Evolutionary conservation across 257 asterid genomes (phyloP).

Genomic region (Striga asiatica): DNA sequence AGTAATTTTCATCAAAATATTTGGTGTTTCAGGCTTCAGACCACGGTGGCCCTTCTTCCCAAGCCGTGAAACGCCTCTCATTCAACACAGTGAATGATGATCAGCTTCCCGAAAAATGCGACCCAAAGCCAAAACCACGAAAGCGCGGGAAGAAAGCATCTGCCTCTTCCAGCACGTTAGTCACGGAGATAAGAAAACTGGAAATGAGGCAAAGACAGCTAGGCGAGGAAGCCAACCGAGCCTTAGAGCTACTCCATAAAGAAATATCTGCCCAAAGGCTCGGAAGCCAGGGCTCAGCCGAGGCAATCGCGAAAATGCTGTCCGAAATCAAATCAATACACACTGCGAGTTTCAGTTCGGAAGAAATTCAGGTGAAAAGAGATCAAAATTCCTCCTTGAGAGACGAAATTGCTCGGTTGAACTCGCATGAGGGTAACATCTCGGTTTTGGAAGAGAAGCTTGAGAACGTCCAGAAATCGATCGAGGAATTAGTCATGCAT

Average conservation of each 20-base stretch:
- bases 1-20: not conserved
- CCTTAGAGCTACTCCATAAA: conserved; percentile 85
- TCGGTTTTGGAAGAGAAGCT: conserved; percentile 68
- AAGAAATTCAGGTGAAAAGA: conserved; percentile 32
- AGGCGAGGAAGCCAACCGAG: conserved; percentile 89
- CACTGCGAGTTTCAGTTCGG: conserved; percentile 33
- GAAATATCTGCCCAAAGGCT: conserved; percentile 73
- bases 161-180: conserved; percentile 48
- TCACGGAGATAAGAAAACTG: conserved; percentile 73
- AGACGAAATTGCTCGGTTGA: conserved; percentile 83
- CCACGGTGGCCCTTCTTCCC: conserved; percentile 54
- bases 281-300: conserved; percentile 62
- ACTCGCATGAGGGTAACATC: conserved; percentile 59
- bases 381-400: conserved; percentile 58
- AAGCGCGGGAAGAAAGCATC: conserved; percentile 36
- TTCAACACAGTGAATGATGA: conserved; percentile 39
- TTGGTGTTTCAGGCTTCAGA: conserved; percentile 49
- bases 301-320: conserved; percentile 64
- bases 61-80: conserved; percentile 65
- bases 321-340: conserved; percentile 75
- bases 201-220: conserved; percentile 84
- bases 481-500: conserved; percentile 50
- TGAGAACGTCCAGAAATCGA: conserved; percentile 74
- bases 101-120: conserved; percentile 21
- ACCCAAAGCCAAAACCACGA: conserved; percentile 26